Evolutionary conservation across 2,329 filamentous ascomycete species (phyloP).

Genomic region (Cytospora leucostoma): DNA sequence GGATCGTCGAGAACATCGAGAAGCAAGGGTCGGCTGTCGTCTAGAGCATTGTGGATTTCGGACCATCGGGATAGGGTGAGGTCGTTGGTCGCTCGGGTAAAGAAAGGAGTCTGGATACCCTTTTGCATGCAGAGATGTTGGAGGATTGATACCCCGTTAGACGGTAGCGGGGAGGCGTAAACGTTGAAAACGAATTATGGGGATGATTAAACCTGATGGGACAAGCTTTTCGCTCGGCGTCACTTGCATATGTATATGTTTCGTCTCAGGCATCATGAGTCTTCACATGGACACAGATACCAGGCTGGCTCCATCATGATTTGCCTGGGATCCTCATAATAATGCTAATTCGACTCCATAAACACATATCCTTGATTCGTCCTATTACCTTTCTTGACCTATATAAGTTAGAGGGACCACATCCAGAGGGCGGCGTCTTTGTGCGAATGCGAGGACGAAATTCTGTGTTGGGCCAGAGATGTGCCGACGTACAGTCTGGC

Average conservation of each 20-base stretch:
- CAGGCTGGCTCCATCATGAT: slow-evolving; percentile 4
- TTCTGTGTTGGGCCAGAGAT: neutral
- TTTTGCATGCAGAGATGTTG: neutral
- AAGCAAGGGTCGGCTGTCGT: slow-evolving; percentile 37
- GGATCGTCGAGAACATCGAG: slow-evolving; percentile 34
- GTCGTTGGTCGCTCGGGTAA: neutral
- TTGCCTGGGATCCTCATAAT: neutral
- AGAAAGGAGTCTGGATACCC: slow-evolving; percentile 18
- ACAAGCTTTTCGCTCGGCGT: slow-evolving; percentile 11
- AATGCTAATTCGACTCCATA: slow-evolving; percentile 6
- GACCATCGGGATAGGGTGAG: neutral
- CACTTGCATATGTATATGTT: slow-evolving; percentile 6
- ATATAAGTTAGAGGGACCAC: neutral
- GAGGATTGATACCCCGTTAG: slow-evolving; percentile 8
- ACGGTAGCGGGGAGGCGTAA: neutral
- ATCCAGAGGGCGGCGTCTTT: neutral
- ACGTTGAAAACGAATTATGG: slow-evolving; percentile 13
- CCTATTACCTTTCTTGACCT: neutral
- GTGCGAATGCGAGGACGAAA: slow-evolving; percentile 3
- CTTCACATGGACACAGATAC: slow-evolving; percentile 5
- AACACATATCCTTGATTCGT: neutral
- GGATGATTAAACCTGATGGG: slow-evolving; percentile 1
- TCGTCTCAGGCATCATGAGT: slow-evolving; percentile 7
- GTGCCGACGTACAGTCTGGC: neutral
- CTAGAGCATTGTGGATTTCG: slow-evolving; percentile 30